These are phyloP conservation scores for Phialophora chinensis DNA, from an alignment of 2,329 filamentous ascomycete species.

Conservation along the genomic window DNA sequence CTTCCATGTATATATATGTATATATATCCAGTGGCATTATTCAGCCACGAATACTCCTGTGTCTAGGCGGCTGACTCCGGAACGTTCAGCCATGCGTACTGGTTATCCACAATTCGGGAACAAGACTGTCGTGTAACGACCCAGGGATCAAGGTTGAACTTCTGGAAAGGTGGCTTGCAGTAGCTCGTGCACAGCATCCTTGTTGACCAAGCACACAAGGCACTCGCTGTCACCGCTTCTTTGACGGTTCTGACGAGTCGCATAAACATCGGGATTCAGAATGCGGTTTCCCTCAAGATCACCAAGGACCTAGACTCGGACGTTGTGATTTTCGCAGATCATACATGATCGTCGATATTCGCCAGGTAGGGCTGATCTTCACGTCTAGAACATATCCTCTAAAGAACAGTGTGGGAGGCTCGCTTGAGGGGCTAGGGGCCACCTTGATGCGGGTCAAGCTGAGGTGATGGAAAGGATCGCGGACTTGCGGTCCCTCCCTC, in stretches of 20 bases:
- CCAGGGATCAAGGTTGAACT: slow-evolving; percentile 23
- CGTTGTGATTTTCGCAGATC: slow-evolving; percentile 21
- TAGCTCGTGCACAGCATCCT: slow-evolving; percentile 26
- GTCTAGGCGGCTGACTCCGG: slow-evolving; percentile 13
- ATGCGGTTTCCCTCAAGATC: slow-evolving; percentile 14
- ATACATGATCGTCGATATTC: slow-evolving; percentile 23
- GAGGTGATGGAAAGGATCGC: slow-evolving; percentile 27
- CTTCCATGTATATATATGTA: slow-evolving; percentile 14
- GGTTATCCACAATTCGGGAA: slow-evolving; percentile 2
- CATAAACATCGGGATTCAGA: slow-evolving; percentile 12
- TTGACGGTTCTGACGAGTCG: slow-evolving; percentile 16
- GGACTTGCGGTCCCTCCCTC: slow-evolving; percentile 17
- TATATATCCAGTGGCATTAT: slow-evolving; percentile 18
- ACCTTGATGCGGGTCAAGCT: slow-evolving; percentile 17
- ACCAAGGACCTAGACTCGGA: slow-evolving; percentile 2
- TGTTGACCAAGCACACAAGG: slow-evolving; percentile 14
- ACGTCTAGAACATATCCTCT: slow-evolving; percentile 33
- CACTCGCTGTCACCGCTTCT: slow-evolving; percentile 32
- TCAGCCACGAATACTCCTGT: slow-evolving; percentile 7
- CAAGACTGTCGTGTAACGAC: slow-evolving; percentile 13
- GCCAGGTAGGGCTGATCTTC: slow-evolving; percentile 19
- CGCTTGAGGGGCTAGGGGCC: neutral
- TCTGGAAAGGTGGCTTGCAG: slow-evolving; percentile 31
- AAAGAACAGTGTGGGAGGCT: neutral
- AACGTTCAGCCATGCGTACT: neutral